Percentiles rank a stretch among this genome's conserved stretches.
These are phyloP conservation scores for Drechslerella coelobrocha DNA, from an alignment of 2,329 filamentous ascomycete genomes.

Conservation along the genomic window DNA sequence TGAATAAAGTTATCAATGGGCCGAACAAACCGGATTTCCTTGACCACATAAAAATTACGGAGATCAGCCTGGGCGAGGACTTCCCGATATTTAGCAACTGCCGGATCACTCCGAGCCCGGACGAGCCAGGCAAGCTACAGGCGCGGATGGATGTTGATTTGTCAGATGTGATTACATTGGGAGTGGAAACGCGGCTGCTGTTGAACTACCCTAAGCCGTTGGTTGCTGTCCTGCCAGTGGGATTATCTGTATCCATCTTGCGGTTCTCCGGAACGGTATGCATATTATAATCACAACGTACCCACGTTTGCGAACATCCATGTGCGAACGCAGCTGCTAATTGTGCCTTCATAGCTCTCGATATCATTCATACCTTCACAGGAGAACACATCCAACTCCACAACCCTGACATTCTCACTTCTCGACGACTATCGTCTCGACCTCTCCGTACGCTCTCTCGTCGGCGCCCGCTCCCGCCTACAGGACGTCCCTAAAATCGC, in stretches of 20 bases:
- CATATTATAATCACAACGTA: constrained; percentile 5
- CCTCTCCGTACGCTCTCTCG: constrained; percentile 78
- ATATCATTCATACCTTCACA: constrained; percentile 85
- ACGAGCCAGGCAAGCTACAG: constrained; percentile 83
- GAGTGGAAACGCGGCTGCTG: constrained; percentile 89
- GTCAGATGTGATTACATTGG: constrained; percentile 92
- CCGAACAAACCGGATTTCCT: constrained; percentile 85
- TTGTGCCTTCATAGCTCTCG: constrained; percentile 64
- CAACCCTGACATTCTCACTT: constrained; percentile 94
- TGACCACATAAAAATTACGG: constrained; percentile 84
- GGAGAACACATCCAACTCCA: constrained; percentile 67
- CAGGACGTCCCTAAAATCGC: constrained; percentile 90
- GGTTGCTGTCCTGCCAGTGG: constrained; percentile 88
- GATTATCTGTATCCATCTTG: constrained; percentile 87
- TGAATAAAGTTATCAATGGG: constrained; percentile 88
- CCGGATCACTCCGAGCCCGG: constrained; percentile 81
- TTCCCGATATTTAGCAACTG: constrained; percentile 99
- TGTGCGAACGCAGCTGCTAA: not conserved
- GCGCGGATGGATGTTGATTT: constrained; percentile 97
- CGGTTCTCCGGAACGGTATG: constrained; percentile 82
- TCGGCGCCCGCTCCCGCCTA: constrained; percentile 78
- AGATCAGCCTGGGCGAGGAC: constrained; percentile 92
- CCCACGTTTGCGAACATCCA: constrained; percentile 1
- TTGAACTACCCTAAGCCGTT: constrained; percentile 93
- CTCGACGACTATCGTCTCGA: constrained; percentile 85